A percentile compares a stretch with the other conserved stretches of the same genome.
Conservation (phyloP, 2,329 filamentous ascomycete genomes). For the Dothidotthia symphoricarpi region DNA sequence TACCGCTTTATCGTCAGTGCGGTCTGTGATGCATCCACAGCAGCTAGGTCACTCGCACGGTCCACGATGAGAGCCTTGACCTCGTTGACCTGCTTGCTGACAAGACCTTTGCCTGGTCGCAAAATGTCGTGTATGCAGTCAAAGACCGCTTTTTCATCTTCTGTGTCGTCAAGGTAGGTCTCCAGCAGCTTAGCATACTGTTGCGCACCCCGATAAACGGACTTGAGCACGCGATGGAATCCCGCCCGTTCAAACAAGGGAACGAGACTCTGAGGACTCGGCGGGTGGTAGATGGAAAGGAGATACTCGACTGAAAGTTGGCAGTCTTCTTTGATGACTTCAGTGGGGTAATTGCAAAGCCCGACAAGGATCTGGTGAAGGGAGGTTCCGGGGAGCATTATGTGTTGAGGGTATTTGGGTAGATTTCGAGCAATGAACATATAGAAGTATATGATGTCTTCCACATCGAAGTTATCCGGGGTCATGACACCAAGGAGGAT, state of each 20-base stretch:
- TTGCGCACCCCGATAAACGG: constrained; percentile 75
- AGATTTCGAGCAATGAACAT: constrained; percentile 98
- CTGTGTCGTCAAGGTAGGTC: constrained; percentile 80
- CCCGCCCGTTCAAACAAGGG: constrained; percentile 73
- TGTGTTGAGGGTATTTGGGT: constrained; percentile 94
- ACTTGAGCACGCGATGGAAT: constrained; percentile 90
- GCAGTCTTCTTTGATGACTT: constrained; percentile 83
- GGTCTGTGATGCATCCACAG: constrained; percentile 63
- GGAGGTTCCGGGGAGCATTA: constrained; percentile 82
- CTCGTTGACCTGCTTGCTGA: constrained; percentile 68
- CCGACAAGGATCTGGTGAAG: constrained; percentile 77
- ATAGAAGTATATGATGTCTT: constrained; percentile 90
- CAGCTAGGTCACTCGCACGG: constrained; percentile 65
- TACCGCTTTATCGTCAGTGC: constrained; percentile 64
- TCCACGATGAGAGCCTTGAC: constrained; percentile 66
- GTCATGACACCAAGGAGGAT: constrained; percentile 92
- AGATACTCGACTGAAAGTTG: constrained; percentile 97
- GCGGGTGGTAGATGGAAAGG: constrained; percentile 87
- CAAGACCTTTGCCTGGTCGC: constrained; percentile 61
- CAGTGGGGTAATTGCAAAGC: constrained; percentile 78
- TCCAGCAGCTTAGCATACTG: constrained; percentile 76
- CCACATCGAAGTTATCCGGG: constrained; percentile 67
- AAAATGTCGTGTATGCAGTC: constrained; percentile 75
- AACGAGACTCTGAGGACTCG: constrained; percentile 73
- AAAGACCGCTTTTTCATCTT: constrained; percentile 74